Base-by-base conservation (phyloP, 306 rosid genomes). In the Quercus alba region DNA sequence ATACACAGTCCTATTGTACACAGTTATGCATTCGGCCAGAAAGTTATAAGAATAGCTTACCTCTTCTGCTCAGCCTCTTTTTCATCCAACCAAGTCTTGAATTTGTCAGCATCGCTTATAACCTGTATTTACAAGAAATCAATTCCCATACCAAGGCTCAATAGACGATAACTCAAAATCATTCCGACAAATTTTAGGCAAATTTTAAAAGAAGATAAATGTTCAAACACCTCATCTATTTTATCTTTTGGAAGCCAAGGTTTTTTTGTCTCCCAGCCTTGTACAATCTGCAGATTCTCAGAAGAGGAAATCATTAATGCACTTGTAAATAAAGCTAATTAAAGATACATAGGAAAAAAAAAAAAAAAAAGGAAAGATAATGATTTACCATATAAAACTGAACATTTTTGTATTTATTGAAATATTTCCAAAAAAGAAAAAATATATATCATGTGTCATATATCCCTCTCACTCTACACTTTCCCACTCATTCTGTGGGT, bases 41-140 rank as follows among this genome's bases (percentile, higher is more conserved):
- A 74, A 63, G 68, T 28, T 19, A 74, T 41, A 41, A 55, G 63
- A 41, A 77, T 55, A 21, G 87, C 97, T 85, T 83, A 95, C 99
- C 86, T 90, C 73, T 85, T 88, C 83, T 93, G 99, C 84, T 91
- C 98, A 70, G 88, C 85, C 75, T 93, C 97, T 88, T 91, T 91
- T 79, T 90, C 91, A 64, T 88, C 87, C 89, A 93, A 82, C 99
- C 98, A 95, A 25, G 56, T 80, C 88, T 85, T 93, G 77, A 95
- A 70, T 77, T 89, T 93, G 67, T 90, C 94, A 61, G 90, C 84
- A 18, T 83, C 90, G 61, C 80, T 84, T 70, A 73, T 66, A 78
- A 90, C 97, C 99, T 95, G 71, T 77, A 69, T 72, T 71, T 44
- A 38, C 69, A 38, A 41, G 64, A 70, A 51, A 78, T 77, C 21